Percentiles rank a stretch among this genome's conserved stretches.
phyloP scores from a whole-genome alignment of 495 filamentous ascomycete species.

The Clohesyomyces aquaticus region DNA sequence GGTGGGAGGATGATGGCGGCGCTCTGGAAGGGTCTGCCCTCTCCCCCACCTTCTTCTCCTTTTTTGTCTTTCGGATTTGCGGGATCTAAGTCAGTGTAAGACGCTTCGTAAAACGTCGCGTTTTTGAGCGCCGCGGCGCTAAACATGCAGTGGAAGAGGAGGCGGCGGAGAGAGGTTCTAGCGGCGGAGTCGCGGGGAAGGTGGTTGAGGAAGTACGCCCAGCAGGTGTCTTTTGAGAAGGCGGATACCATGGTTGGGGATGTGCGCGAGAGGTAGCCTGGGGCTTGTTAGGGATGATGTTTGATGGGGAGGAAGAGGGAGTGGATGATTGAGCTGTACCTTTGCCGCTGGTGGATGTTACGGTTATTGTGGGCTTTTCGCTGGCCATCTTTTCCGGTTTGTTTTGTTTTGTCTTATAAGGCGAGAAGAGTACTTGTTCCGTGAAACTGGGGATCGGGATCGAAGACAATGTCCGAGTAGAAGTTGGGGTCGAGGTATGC shows the following conservation, averaged over 20 bases:
- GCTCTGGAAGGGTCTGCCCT: conserved; percentile 9
- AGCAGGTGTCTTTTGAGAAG: background rate
- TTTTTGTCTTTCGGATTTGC: background rate
- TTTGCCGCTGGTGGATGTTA: too few species aligned
- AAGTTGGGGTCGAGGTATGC: too few species aligned
- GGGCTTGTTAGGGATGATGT: too few species aligned
- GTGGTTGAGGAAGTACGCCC: conserved; percentile 1
- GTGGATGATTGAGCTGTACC: too few species aligned
- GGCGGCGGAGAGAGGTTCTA: background rate
- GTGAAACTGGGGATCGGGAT: too few species aligned
- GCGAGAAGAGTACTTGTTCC: too few species aligned
- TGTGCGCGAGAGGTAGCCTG: too few species aligned
- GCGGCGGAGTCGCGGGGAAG: background rate
- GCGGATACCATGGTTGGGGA: background rate
- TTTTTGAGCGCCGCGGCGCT: background rate
- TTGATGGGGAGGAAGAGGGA: background rate
- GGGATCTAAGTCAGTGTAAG: background rate
- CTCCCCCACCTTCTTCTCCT: background rate
- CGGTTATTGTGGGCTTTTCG: too few species aligned
- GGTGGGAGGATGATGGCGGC: conserved; percentile 5
- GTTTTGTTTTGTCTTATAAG: too few species aligned
- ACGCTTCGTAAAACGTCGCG: conserved; percentile 7
- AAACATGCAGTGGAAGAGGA: background rate
- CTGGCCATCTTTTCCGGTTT: too few species aligned
- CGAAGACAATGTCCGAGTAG: too few species aligned